A percentile compares a stretch with the other conserved stretches of the same genome.
phyloP scores from a whole-genome alignment of 768 basidiomycete genomes.

The Fomitopsis serialis region DNA sequence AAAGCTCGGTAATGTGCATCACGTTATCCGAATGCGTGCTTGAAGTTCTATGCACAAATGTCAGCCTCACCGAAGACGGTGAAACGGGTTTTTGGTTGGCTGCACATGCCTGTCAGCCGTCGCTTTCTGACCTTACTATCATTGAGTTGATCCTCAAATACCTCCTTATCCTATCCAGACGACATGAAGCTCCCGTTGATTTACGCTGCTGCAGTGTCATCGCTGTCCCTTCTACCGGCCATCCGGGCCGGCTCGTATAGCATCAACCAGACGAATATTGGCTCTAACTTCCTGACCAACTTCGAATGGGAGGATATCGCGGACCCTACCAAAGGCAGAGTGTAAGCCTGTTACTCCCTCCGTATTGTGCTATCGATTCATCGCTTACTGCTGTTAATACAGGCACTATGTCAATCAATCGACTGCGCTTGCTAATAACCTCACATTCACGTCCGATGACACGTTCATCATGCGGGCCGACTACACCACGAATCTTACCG shows the following conservation, averaged over 20 bases:
- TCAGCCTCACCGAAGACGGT: too few relatives aligned
- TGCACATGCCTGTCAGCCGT: too few relatives aligned
- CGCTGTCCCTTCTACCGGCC: background rate
- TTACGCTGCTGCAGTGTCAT: background rate
- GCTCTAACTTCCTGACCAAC: slow-evolving; percentile 38
- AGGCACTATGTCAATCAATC: slow-evolving; percentile 40
- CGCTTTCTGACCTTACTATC: too few relatives aligned
- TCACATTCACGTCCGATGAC: slow-evolving; percentile 51
- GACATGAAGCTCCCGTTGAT: too few relatives aligned
- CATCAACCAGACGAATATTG: background rate
- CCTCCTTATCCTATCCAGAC: too few relatives aligned
- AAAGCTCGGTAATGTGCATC: too few relatives aligned
- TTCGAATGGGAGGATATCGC: slow-evolving; percentile 45
- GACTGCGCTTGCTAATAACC: slow-evolving; percentile 47
- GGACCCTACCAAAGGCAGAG: slow-evolving; percentile 65
- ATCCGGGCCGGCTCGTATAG: slow-evolving; percentile 2
- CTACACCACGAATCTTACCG: slow-evolving; percentile 36
- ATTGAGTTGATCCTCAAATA: too few relatives aligned
- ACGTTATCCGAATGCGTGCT: too few relatives aligned
- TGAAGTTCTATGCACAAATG: too few relatives aligned
- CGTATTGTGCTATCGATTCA: background rate
- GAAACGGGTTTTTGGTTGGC: too few relatives aligned
- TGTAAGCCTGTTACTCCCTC: slow-evolving; percentile 36
- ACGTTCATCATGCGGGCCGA: slow-evolving; percentile 56
- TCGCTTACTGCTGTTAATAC: background rate